Evolutionary conservation across 2,329 filamentous ascomycete species (phyloP), one percentile per base, ranked within the genome.

Genomic region (Chaetomiaceae sp.): DNA sequence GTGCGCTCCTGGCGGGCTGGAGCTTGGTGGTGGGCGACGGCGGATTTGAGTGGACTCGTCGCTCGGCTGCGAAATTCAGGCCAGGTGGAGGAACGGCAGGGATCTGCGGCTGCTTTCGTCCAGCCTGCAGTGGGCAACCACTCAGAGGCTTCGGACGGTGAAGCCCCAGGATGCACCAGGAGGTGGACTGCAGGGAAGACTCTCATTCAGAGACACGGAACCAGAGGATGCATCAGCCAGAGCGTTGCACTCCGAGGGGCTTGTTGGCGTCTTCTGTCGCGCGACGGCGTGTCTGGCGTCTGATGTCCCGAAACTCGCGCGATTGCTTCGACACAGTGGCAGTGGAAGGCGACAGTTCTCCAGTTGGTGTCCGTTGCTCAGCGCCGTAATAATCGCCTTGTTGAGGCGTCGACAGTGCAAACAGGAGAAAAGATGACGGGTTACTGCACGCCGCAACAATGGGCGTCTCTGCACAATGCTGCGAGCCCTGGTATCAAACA

Each of bases 31-130:
- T 61, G 60, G 59, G 60, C 55, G 58, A 59, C 58, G 52, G 40
- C 47, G 57, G 53, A 59, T 53, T 59, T 59, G 59, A 56, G 61
- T 60, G 61, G 59, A 60, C 55, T 63, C 52, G 55, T 60, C 39
- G 54, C 58, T 63, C 59, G 62, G 61, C 59, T 63, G 57, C 58
- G 63, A 63, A 59, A 64, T 62, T 64, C 62, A 63, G 60, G 60
- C 60, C 60, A 59, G 61, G 51, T 59, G 60, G 58, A 61, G 52
- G 56, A n/a, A 61, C 40, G 56, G 52, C 62, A 64, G 55, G 63
- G 63, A 63, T 64, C 58, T 54, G 61, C 59, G 57, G 56, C 56
- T 59, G 48, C 61, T 58, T 40, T 38, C 37, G 47, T 34, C 23
- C 23, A 50, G 58, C 59, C 58, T 55, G 54, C 61, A 60, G 56